Conservation (phyloP, 2,329 filamentous ascomycete genomes). For the Pseudogymnoascus sp. region DNA sequence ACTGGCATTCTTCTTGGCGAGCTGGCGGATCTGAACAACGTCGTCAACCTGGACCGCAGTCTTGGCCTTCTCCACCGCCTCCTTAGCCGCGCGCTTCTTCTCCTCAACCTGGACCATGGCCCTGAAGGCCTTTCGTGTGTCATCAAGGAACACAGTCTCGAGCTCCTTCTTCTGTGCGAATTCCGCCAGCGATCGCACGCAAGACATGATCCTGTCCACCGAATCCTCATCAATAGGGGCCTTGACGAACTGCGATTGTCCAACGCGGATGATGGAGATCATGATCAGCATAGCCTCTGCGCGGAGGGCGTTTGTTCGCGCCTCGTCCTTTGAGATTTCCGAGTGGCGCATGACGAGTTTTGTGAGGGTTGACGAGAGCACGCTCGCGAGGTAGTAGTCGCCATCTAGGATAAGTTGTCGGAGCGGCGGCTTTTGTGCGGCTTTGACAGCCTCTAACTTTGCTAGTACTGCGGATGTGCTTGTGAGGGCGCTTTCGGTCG, state of each 20-base stretch:
- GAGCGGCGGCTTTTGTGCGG: constrained; percentile 90
- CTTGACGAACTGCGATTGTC: constrained; percentile 98
- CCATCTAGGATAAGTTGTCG: constrained; percentile 93
- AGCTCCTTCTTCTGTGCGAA: constrained; percentile 85
- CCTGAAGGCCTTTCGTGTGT: constrained; percentile 90
- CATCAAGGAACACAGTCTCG: constrained; percentile 85
- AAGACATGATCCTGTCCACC: constrained; percentile 97
- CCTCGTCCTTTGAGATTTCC: constrained; percentile 78
- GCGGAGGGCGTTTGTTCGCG: constrained; percentile 85
- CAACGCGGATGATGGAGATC: constrained; percentile 96
- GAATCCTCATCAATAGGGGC: constrained; percentile 96
- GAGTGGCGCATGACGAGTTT: constrained; percentile 97
- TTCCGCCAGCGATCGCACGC: constrained; percentile 84
- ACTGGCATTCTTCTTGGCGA: constrained; percentile 80
- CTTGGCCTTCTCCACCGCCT: constrained; percentile 87
- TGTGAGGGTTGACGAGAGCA: constrained; percentile 90
- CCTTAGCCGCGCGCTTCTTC: constrained; percentile 93
- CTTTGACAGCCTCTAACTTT: constrained; percentile 91
- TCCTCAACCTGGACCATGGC: constrained; percentile 97
- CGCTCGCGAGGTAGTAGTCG: constrained; percentile 91
- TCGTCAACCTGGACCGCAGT: constrained; percentile 93
- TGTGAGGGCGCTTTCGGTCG: constrained; percentile 90
- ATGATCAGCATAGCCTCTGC: constrained; percentile 99
- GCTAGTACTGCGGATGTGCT: constrained; percentile 85
- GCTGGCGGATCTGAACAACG: constrained; percentile 82